These are phyloP conservation scores for Macrocybe gigantea DNA, from an alignment of 768 basidiomycete species.

Conservation along the genomic window DNA sequence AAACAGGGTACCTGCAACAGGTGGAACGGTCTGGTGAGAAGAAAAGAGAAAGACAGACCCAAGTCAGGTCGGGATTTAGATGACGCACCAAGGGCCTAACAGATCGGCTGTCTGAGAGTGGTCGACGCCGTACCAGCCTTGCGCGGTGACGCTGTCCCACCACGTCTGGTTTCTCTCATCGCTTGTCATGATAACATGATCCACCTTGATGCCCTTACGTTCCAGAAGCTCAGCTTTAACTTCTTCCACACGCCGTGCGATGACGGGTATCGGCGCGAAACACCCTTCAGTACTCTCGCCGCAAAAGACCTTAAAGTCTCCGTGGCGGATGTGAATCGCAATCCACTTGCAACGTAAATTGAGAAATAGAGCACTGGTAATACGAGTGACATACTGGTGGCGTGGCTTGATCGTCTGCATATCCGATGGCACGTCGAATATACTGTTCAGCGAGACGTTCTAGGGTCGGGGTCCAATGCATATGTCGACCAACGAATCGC, in stretches of 20 bases:
- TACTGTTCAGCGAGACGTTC: conserved; percentile 37
- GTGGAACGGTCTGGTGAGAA: neutral
- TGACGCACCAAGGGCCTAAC: conserved; percentile 44
- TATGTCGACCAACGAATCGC: conserved; percentile 46
- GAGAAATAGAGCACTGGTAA: neutral
- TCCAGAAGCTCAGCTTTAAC: conserved; percentile 42
- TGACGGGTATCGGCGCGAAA: conserved; percentile 47
- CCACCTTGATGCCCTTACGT: conserved; percentile 37
- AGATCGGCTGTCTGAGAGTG: conserved; percentile 40
- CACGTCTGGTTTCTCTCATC: conserved; percentile 53
- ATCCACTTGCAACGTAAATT: conserved; percentile 37
- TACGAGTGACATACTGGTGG: conserved; percentile 35
- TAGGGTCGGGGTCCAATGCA: conserved; percentile 42
- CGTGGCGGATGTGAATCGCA: conserved; percentile 49
- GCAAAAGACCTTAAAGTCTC: conserved; percentile 48
- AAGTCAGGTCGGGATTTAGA: too few relatives aligned
- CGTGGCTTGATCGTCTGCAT: conserved; percentile 28
- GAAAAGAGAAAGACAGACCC: too few relatives aligned
- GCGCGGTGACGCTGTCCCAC: conserved; percentile 46
- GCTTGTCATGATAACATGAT: conserved; percentile 58
- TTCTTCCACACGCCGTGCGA: conserved; percentile 50
- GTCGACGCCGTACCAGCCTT: conserved; percentile 49
- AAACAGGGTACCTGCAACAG: conserved; percentile 55
- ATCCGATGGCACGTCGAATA: conserved; percentile 36
- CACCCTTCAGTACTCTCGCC: conserved; percentile 37